A percentile compares a stretch with the other conserved stretches of the same genome.
Evolutionary conservation across 2,329 filamentous ascomycete genomes (phyloP).

Genomic region (Dothideomycetes sp.): DNA sequence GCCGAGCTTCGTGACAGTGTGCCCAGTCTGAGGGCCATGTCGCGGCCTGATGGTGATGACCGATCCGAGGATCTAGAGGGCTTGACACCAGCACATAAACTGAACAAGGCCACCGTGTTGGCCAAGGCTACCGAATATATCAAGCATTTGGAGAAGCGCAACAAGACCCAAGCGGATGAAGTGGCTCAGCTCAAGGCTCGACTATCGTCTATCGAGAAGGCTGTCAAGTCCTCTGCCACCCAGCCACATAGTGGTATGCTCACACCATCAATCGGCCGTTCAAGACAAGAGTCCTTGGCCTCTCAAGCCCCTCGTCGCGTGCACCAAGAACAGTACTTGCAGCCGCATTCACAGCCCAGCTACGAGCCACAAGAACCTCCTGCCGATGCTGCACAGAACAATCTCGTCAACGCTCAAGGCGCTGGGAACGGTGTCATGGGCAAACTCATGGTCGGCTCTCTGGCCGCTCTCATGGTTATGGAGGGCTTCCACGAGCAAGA

Average conservation of each 20-base stretch:
- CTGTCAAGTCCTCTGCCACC: conserved; percentile 31
- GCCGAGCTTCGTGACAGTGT: conserved; percentile 85
- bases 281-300: conserved; percentile 10
- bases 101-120: conserved; percentile 95
- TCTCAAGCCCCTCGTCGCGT: conserved; percentile 11
- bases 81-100: conserved; percentile 73
- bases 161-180: conserved; percentile 72
- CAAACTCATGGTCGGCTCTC: conserved; percentile 86
- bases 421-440: conserved; percentile 45
- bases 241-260: background rate
- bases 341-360: conserved; percentile 23
- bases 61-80: conserved; percentile 64
- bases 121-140: conserved; percentile 97
- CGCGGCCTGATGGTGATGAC: conserved; percentile 51
- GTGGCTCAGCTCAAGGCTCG: conserved; percentile 69
- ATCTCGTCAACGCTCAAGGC: conserved; percentile 32
- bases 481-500: conserved; percentile 65
- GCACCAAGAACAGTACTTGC: conserved; percentile 26
- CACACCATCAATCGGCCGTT: conserved; percentile 25
- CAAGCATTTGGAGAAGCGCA: conserved; percentile 82
- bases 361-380: conserved; percentile 25
- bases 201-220: conserved; percentile 55
- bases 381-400: conserved; percentile 25
- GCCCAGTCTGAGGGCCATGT: conserved; percentile 77
- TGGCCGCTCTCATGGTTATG: conserved; percentile 85